phyloP scores from a whole-genome alignment of 2,329 filamentous ascomycete species.

The Cladosporium velox region DNA sequence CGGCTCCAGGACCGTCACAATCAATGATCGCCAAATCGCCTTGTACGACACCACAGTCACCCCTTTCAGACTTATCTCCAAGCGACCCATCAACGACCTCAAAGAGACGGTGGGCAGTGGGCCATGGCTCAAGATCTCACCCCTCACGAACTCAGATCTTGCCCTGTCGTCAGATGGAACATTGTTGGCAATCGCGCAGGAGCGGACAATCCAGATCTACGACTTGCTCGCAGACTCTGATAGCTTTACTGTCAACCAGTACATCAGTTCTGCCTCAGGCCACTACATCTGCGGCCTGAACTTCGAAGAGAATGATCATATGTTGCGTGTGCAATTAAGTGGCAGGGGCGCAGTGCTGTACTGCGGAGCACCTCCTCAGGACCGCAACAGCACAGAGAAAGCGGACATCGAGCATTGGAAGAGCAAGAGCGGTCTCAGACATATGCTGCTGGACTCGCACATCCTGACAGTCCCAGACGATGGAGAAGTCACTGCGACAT shows the following conservation, averaged over 20 bases:
- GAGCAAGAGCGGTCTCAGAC: constrained; percentile 34
- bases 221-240: constrained; percentile 34
- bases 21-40: constrained; percentile 35
- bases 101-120: constrained; percentile 37
- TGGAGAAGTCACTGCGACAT: neutral
- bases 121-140: constrained; percentile 36
- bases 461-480: constrained; percentile 24
- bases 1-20: constrained; percentile 31
- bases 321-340: constrained; percentile 37
- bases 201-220: constrained; percentile 40
- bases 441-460: constrained; percentile 36
- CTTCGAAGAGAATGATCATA: constrained; percentile 37
- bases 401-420: constrained; percentile 37
- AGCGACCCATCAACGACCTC: constrained; percentile 36
- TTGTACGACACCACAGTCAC: constrained; percentile 33
- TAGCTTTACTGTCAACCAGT: constrained; percentile 36
- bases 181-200: constrained; percentile 38
- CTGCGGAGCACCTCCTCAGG: constrained; percentile 33
- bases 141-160: constrained; percentile 34
- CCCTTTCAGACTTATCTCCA: constrained; percentile 25
- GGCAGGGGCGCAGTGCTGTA: constrained; percentile 40
- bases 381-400: constrained; percentile 4
- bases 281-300: constrained; percentile 40
- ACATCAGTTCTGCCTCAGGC: constrained; percentile 36
- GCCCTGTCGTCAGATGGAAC: constrained; percentile 36